Base-by-base conservation (phyloP, 2,329 filamentous ascomycete species). In the Beauveria sp. region DNA sequence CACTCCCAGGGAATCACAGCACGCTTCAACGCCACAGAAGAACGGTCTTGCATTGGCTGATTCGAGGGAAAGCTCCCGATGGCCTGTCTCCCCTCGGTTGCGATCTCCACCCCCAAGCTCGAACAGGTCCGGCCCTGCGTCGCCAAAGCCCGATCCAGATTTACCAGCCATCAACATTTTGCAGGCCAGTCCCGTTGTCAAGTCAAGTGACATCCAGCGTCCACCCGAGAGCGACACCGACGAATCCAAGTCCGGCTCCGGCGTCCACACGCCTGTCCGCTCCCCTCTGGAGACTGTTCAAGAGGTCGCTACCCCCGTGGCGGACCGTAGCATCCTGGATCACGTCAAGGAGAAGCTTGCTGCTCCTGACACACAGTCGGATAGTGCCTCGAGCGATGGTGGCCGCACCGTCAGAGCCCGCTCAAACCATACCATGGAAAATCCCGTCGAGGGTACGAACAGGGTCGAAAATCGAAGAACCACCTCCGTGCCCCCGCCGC, bases 241-340 rank as follows among this genome's bases (percentile, higher is more conserved):
- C 65, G 83, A 85, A 44, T 65, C 70, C 12, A 72, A 77, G 44
- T 67, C 75, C n/a, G 46, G 67, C 50, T 75, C 82, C 22, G 84
- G 84, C 55, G 77, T 84, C 75, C 77, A 81, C 70, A 84, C 85
- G 20, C 84, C 85, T 24, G 81, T 79, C 40, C 79, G 81, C 57
- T 85, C 87, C 54, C 84, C 84, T 53, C 77, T 97, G 61, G 93
- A 96, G 75, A 97, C 94, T 0, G 93, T 97, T 18, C 89, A 96
- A 71, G 93, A 97, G 79, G 87, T 89, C 59, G 89, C 90, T 69
- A 79, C 73, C 67, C 76, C 75, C 55, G 41, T 26, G 2, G 71
- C 70, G 37, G 67, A 76, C 62, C 73, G 77, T 18, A 76, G 76
- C 26, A 62, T 75, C 41, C 67, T 82, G 56, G 82, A 84, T 61